These are phyloP conservation scores for Coccomyxa sp. DNA, from an alignment of 139 green algal genomes.

Conservation along the genomic window DNA sequence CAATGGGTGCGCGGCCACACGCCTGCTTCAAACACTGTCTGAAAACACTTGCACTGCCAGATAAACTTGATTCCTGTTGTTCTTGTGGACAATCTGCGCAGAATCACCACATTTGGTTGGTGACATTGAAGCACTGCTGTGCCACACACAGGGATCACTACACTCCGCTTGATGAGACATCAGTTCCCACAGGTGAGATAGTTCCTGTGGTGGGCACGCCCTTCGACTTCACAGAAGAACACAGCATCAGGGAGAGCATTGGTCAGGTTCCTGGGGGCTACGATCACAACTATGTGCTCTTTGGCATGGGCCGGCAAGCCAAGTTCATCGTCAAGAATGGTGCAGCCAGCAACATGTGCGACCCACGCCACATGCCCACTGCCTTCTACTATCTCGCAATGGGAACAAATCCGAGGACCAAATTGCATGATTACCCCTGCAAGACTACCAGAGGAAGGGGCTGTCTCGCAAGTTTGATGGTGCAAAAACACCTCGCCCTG, in stretches of 20 bases:
- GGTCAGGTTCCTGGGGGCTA: conserved; percentile 64
- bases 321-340: conserved; percentile 38
- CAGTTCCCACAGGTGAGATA: conserved; percentile 78
- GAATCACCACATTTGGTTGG: background rate
- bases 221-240: conserved; percentile 66
- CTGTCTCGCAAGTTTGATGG: background rate
- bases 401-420: no score
- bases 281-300: conserved; percentile 90
- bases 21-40: background rate
- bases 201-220: conserved; percentile 60
- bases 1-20: conserved; percentile 14
- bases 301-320: conserved; percentile 45
- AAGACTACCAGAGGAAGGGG: background rate
- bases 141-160: conserved; percentile 22
- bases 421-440: background rate
- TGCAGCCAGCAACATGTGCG: conserved; percentile 42
- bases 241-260: conserved; percentile 50
- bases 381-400: background rate
- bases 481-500: background rate
- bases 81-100: background rate
- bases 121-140: background rate
- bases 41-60: background rate
- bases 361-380: background rate
- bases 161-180: conserved; percentile 36
- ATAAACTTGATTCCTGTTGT: background rate